Evolutionary conservation across 1,284 basidiomycete species (phyloP).

Genomic region (Cystobasidium slooffiae): DNA sequence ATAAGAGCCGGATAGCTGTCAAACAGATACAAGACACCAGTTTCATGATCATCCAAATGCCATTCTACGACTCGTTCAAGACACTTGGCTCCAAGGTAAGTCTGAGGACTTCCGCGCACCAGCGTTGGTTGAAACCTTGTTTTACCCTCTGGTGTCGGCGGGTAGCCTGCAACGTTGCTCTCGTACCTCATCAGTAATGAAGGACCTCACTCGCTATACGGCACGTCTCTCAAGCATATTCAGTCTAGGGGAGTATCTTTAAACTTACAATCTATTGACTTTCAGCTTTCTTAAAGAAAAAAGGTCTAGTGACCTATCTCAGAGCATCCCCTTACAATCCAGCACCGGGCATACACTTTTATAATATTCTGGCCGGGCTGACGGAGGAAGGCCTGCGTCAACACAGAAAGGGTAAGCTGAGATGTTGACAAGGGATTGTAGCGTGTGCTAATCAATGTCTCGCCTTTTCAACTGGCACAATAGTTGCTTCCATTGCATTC

Average conservation of each 20-base stretch:
- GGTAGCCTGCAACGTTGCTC: conserved; percentile 73
- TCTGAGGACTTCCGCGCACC: conserved; percentile 15
- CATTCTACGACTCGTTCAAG: conserved; percentile 68
- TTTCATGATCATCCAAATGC: conserved; percentile 81
- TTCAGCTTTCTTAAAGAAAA: conserved; percentile 82
- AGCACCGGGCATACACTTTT: conserved; percentile 83
- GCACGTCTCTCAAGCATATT: neutral
- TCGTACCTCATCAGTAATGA: conserved; percentile 93
- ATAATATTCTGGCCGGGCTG: conserved; percentile 78
- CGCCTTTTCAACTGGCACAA: neutral
- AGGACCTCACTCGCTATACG: conserved; percentile 81
- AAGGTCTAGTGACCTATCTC: conserved; percentile 84
- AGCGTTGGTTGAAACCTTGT: neutral
- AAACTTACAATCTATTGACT: neutral
- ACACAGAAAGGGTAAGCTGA: conserved; percentile 53
- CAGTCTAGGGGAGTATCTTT: neutral
- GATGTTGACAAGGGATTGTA: neutral
- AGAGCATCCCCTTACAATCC: conserved; percentile 70
- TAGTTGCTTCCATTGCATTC: conserved; percentile 63
- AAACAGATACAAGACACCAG: conserved; percentile 91
- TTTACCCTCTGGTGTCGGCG: neutral
- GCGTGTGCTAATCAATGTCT: neutral
- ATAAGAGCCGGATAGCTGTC: conserved; percentile 67
- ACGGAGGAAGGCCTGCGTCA: conserved; percentile 82
- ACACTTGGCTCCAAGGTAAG: conserved; percentile 61